Percentiles rank a stretch among this genome's conserved stretches.
Conservation (phyloP, 2,329 filamentous ascomycete species). For the Scytalidium lignicola region DNA sequence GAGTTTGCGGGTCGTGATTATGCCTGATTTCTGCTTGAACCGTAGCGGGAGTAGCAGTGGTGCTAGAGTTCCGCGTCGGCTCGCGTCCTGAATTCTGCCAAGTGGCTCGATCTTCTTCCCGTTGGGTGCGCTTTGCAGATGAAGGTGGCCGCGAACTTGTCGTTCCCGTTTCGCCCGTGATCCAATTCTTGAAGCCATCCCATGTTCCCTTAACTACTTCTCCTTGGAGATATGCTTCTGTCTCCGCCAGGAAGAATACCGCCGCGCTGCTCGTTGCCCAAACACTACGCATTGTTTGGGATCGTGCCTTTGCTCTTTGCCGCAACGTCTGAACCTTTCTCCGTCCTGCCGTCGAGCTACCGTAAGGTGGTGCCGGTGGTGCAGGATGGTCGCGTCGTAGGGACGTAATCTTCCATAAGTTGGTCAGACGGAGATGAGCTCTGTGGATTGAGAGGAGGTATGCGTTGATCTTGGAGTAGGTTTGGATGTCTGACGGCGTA, state of each 20-base stretch:
- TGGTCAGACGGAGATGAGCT: slow-evolving; percentile 77
- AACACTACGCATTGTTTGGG: slow-evolving; percentile 67
- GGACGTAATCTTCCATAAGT: slow-evolving; percentile 80
- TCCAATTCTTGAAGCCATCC: slow-evolving; percentile 73
- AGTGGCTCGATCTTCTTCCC: slow-evolving; percentile 33
- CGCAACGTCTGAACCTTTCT: slow-evolving; percentile 57
- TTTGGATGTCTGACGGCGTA: slow-evolving; percentile 65
- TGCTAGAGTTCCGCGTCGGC: slow-evolving; percentile 10
- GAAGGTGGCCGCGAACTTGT: slow-evolving; percentile 12
- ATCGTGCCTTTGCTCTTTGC: slow-evolving; percentile 57
- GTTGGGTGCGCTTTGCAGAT: slow-evolving; percentile 4
- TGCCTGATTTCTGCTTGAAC: slow-evolving; percentile 15
- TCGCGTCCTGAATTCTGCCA: slow-evolving; percentile 32
- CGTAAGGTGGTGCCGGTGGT: slow-evolving; percentile 59
- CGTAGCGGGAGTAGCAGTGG: too few species aligned
- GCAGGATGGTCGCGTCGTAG: slow-evolving; percentile 73
- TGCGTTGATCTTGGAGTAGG: slow-evolving; percentile 79
- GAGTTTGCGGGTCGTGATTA: slow-evolving; percentile 74
- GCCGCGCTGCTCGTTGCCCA: slow-evolving; percentile 89
- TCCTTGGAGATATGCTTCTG: slow-evolving; percentile 82
- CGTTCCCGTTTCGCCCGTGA: slow-evolving; percentile 35
- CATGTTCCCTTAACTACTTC: slow-evolving; percentile 81
- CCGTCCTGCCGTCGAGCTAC: slow-evolving; percentile 55
- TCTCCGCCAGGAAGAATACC: slow-evolving; percentile 84
- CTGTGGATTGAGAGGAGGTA: slow-evolving; percentile 83